Conservation (phyloP, 257 asterid species). For the Primulina huaijiensis region DNA sequence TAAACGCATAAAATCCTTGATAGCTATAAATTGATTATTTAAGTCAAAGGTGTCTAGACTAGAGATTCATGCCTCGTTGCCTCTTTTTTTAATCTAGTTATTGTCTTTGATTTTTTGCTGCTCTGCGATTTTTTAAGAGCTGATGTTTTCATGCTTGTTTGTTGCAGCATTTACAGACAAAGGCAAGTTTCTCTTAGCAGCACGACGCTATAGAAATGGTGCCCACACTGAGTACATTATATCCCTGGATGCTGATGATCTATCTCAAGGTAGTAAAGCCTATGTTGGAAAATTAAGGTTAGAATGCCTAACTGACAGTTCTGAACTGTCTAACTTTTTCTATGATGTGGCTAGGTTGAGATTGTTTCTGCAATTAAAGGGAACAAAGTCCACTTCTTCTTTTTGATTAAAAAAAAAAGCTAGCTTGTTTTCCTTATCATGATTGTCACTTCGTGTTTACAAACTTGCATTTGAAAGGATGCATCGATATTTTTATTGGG, state of each 20-base stretch:
- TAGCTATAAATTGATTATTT: neutral
- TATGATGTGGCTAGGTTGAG: neutral
- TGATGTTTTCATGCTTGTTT: slow-evolving; percentile 19
- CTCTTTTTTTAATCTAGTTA: slow-evolving; percentile 1
- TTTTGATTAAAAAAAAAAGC: neutral
- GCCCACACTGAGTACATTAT: slow-evolving; percentile 78
- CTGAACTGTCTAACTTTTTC: slow-evolving; percentile 5
- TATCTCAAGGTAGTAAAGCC: slow-evolving; percentile 87
- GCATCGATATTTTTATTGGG: neutral
- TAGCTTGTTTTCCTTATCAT: neutral
- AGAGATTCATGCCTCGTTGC: neutral
- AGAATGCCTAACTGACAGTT: slow-evolving; percentile 20
- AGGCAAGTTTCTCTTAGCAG: slow-evolving; percentile 94
- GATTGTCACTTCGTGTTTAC: neutral
- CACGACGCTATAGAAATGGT: slow-evolving; percentile 73
- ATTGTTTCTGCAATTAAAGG: neutral
- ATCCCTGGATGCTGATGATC: slow-evolving; percentile 75
- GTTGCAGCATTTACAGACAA: slow-evolving; percentile 67
- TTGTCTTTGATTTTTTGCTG: neutral
- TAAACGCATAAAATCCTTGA: neutral
- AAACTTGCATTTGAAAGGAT: neutral
- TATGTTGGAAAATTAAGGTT: slow-evolving; percentile 95
- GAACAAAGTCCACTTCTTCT: neutral
- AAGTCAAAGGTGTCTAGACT: neutral
- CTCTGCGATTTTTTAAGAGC: slow-evolving; percentile 8